Evolutionary conservation across 2,329 filamentous ascomycete species (phyloP), one percentile per base, ranked within the genome.

Genomic region (Pseudofabraea citricarpa): DNA sequence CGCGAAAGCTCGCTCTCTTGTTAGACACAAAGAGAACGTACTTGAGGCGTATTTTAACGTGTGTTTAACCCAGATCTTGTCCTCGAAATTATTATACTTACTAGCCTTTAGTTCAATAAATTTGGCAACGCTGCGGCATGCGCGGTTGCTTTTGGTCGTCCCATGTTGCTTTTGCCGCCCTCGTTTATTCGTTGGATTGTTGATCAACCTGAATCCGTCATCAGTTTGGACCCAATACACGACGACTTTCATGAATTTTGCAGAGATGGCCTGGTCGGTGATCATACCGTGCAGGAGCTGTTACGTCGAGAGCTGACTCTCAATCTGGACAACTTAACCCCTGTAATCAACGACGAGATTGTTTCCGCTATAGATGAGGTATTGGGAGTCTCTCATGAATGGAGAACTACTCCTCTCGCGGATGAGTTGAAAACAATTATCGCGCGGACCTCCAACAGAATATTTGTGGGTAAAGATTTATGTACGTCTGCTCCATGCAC

Each of bases 41-140:
- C 35, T 37, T 37, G 35, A 37, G n/a, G 35, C 35, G 10, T 37
- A 37, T 37, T 37, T 37, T 8, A 37, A 37, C 19, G 35, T 37
- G 13, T 13, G 18, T 13, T 37, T n/a, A 22, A 37, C 15, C 15
- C 19, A 20, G n/a, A 12, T 7, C 12, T n/a, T 21, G n/a, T 3
- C 35, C 19, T 37, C 10, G 21, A 37, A 37, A 21, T 23, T 37
- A 15, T 22, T 15, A 13, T 22, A 37, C 35, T 37, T 15, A 37
- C n/a, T 22, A 4, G 7, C 10, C 4, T 24, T 7, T 21, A 37
- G 35, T 37, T 37, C 19, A 37, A 37, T 22, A 37, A 37, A 37
- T n/a, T 37, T 37, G 35, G 35, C 23, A 37, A 23, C 23, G 20
- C 35, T 24, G 35, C 20, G 15, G 35, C 20, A 22, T 37, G 20